phyloP scores from a whole-genome alignment of 2,329 filamentous ascomycete genomes.

The Neofusicoccum sp. region DNA sequence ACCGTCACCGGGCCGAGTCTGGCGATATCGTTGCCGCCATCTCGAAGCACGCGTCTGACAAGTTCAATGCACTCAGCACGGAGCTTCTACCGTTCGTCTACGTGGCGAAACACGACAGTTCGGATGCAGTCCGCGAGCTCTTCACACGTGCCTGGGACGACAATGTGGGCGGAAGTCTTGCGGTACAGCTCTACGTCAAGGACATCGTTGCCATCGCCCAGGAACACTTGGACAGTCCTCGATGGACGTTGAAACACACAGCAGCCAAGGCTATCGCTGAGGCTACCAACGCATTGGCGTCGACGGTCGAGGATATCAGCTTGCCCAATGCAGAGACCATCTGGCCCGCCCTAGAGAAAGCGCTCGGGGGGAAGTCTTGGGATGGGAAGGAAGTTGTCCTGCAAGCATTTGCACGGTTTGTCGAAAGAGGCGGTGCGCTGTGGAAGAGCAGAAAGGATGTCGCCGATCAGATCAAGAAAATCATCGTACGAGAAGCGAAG shows the following conservation, averaged over 20 bases:
- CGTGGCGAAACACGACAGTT: constrained; percentile 79
- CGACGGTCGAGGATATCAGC: constrained; percentile 56
- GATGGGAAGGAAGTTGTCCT: constrained; percentile 85
- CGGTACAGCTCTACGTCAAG: constrained; percentile 76
- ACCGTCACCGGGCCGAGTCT: constrained; percentile 69
- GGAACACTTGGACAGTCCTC: constrained; percentile 70
- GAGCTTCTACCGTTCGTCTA: constrained; percentile 83
- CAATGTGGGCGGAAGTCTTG: constrained; percentile 80
- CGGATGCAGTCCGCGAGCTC: constrained; percentile 74
- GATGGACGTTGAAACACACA: constrained; percentile 89
- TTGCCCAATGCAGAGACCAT: constrained; percentile 60
- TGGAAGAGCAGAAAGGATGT: constrained; percentile 59
- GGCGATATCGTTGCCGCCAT: constrained; percentile 81
- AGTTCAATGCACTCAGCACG: constrained; percentile 74
- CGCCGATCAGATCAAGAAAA: constrained; percentile 64
- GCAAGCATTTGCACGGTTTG: constrained; percentile 74
- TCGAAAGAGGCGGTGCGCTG: constrained; percentile 60
- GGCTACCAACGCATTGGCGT: constrained; percentile 47
- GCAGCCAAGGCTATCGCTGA: constrained; percentile 78
- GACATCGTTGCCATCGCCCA: constrained; percentile 74
- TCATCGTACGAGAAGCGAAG: constrained; percentile 82
- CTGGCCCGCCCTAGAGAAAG: constrained; percentile 82
- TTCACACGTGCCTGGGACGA: constrained; percentile 86
- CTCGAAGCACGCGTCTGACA: constrained; percentile 83
- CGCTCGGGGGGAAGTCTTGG: constrained; percentile 86